These are phyloP conservation scores for Limnanthes douglasii DNA, from an alignment of 345 rosid genomes.

Conservation along the genomic window DNA sequence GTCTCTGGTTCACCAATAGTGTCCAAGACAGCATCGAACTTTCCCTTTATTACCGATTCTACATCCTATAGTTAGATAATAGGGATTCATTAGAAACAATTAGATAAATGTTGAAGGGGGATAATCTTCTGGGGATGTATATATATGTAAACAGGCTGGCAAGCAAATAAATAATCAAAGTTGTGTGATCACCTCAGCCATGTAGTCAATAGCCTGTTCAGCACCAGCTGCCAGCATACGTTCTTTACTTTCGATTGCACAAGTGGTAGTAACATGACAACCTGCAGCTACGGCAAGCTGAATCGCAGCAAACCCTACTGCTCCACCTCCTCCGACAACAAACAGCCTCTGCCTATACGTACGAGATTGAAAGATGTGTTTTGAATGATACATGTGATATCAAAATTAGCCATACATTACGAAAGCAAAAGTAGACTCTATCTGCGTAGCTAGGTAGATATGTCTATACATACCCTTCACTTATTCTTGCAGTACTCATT, in stretches of 20 bases:
- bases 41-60: conserved; percentile 68
- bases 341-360: conserved; percentile 62
- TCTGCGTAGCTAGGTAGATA: not conserved
- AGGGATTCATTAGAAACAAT: not conserved
- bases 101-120: not conserved
- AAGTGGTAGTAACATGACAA: conserved; percentile 70
- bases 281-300: conserved; percentile 72
- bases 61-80: conserved; percentile 38
- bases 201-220: conserved; percentile 84
- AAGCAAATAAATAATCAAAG: conserved; percentile 3
- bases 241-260: conserved; percentile 54
- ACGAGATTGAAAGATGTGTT: conserved; percentile 8
- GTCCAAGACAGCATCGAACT: conserved; percentile 85
- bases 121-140: not conserved
- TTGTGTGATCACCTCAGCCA: conserved; percentile 36
- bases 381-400: too few relatives aligned
- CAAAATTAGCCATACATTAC: too few relatives aligned
- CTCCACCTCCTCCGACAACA: conserved; percentile 90
- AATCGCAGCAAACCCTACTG: conserved; percentile 86
- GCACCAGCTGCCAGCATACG: conserved; percentile 63
- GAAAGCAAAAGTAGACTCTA: not conserved
- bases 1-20: conserved; percentile 89
- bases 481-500: conserved; percentile 73
- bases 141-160: conserved; percentile 1
- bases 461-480: conserved; percentile 55